Percentiles rank a stretch among this genome's conserved stretches.
These are phyloP conservation scores for Actinomortierella ambigua DNA, from an alignment of 371 early-diverging fungal species.

Conservation along the genomic window DNA sequence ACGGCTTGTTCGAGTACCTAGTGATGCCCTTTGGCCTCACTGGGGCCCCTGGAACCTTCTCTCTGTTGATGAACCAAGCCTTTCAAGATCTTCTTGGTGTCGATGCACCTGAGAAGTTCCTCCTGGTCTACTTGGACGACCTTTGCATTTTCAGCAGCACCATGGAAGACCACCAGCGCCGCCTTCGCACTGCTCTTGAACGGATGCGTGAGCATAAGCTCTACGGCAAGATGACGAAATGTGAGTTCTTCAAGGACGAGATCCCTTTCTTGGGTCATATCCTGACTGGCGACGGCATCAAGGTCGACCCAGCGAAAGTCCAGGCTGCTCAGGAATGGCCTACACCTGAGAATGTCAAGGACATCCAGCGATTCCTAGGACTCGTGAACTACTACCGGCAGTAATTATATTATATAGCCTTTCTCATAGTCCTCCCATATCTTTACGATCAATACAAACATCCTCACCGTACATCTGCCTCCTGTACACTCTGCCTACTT, in stretches of 20 bases:
- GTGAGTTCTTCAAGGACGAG: constrained; percentile 46
- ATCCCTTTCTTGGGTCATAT: constrained; percentile 54
- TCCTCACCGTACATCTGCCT: too few species aligned
- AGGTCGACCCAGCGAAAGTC: constrained; percentile 36
- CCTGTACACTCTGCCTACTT: too few species aligned
- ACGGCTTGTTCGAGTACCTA: constrained; percentile 52
- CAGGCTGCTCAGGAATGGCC: constrained; percentile 45
- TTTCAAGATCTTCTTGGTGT: constrained; percentile 32
- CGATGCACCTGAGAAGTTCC: constrained; percentile 41
- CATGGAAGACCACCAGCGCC: constrained; percentile 48
- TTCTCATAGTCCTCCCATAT: too few species aligned
- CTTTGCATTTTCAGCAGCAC: constrained; percentile 56
- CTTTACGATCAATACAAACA: too few species aligned
- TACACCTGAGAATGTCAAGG: constrained; percentile 43
- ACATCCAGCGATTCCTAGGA: constrained; percentile 48
- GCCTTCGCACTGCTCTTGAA: constrained; percentile 46
- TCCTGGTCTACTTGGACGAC: constrained; percentile 56
- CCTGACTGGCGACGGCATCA: constrained; percentile 38
- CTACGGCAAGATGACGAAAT: constrained; percentile 52
- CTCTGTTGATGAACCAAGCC: constrained; percentile 42
- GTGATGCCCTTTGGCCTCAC: constrained; percentile 60
- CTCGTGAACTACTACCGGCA: constrained; percentile 34
- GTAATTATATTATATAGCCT: too few species aligned
- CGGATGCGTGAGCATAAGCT: constrained; percentile 41
- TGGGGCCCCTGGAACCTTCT: constrained; percentile 54